Conservation (phyloP, 371 early-diverging fungal species). For the Actinomucor elegans region DNA sequence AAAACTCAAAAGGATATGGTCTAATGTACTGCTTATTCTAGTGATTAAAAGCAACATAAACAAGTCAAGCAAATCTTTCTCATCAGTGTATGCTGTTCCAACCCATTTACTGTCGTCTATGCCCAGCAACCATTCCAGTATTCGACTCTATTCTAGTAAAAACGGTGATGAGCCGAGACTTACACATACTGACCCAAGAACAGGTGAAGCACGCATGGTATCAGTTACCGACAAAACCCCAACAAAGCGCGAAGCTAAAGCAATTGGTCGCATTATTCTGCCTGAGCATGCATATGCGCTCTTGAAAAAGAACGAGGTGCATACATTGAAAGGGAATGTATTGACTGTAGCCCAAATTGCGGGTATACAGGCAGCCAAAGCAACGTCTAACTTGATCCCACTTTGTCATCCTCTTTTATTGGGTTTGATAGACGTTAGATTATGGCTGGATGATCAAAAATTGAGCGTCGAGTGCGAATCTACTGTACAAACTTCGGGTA, state of each 20-base stretch:
- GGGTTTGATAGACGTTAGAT: conserved; percentile 66
- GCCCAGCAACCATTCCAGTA: not conserved
- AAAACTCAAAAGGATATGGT: too few relatives aligned
- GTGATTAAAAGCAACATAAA: too few relatives aligned
- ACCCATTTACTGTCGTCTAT: not conserved
- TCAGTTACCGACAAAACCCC: conserved; percentile 69
- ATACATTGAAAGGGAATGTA: conserved; percentile 79
- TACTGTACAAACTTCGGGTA: conserved; percentile 71
- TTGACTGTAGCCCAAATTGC: conserved; percentile 87
- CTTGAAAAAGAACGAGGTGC: conserved; percentile 49
- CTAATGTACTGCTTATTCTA: too few relatives aligned
- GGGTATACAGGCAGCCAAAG: conserved; percentile 91
- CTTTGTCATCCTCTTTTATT: conserved; percentile 87
- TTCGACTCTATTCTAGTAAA: conserved; percentile 5
- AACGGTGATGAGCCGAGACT: conserved; percentile 32
- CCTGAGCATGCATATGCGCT: conserved; percentile 61
- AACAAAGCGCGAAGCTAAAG: conserved; percentile 74
- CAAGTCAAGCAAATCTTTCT: too few relatives aligned
- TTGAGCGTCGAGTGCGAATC: conserved; percentile 55
- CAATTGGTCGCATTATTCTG: conserved; percentile 68
- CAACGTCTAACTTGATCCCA: conserved; percentile 80
- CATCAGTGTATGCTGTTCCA: too few relatives aligned
- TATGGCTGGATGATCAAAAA: conserved; percentile 48
- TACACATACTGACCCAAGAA: conserved; percentile 75
- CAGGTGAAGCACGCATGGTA: conserved; percentile 85